Conservation (phyloP, 2,329 filamentous ascomycete genomes). For the Colletotrichum scovillei region DNA sequence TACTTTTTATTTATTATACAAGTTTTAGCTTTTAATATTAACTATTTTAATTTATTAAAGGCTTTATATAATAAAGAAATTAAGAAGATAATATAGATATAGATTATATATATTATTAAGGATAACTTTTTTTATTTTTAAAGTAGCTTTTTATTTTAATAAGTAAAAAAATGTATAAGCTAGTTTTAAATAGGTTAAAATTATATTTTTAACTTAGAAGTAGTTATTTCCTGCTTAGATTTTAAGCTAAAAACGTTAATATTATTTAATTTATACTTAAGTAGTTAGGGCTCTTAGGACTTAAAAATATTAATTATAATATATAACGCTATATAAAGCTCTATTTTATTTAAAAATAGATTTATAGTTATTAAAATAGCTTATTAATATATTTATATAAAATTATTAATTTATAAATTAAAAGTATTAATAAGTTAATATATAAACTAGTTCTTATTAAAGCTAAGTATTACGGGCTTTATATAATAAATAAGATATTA, state of each 20-base stretch:
- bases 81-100: too few species aligned
- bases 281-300: neutral
- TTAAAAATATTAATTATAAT: neutral
- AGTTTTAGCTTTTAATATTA: too few species aligned
- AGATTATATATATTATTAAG: too few species aligned
- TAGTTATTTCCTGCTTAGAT: neutral
- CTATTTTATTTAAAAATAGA: neutral
- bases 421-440: neutral
- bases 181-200: neutral
- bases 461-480: neutral
- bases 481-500: neutral
- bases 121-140: neutral
- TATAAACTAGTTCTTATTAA: neutral
- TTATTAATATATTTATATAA: constrained; percentile 2
- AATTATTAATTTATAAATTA: neutral
- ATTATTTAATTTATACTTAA: neutral
- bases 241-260: neutral
- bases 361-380: neutral
- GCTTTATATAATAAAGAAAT: too few species aligned
- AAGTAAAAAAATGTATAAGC: neutral
- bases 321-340: neutral
- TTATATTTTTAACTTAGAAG: neutral
- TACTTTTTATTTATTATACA: too few species aligned
- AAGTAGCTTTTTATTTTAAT: neutral
- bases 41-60: too few species aligned